Percentiles rank a stretch among this genome's conserved stretches.
These are phyloP conservation scores for Hericium erinaceus DNA, from an alignment of 768 basidiomycete genomes.

Conservation along the genomic window DNA sequence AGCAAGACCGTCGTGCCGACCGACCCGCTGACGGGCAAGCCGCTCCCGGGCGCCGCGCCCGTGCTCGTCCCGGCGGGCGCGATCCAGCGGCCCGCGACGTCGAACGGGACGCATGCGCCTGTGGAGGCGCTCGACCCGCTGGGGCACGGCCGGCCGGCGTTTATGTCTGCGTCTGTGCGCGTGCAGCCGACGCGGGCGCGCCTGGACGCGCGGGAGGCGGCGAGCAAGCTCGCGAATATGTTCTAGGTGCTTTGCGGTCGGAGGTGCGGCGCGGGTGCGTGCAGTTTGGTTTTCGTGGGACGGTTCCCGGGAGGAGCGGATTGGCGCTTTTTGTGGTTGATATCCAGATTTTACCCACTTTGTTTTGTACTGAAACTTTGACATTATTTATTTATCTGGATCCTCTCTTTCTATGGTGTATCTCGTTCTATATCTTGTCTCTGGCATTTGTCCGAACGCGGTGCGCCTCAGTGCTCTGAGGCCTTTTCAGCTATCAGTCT, in stretches of 20 bases:
- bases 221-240: constrained; percentile 87
- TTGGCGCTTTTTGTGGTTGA: too few relatives aligned
- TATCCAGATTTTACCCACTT: too few relatives aligned
- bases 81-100: constrained; percentile 8
- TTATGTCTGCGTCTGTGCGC: constrained; percentile 67
- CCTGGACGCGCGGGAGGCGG: constrained; percentile 79
- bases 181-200: constrained; percentile 62
- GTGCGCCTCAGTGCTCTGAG: too few relatives aligned
- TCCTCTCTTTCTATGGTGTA: too few relatives aligned
- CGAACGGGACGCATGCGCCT: constrained; percentile 5
- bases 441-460: too few relatives aligned
- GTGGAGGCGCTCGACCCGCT: constrained; percentile 47
- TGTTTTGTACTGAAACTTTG: too few relatives aligned
- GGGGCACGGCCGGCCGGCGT: constrained; percentile 46
- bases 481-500: too few relatives aligned
- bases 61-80: constrained; percentile 1
- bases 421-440: too few relatives aligned
- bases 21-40: constrained; percentile 13
- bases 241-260: constrained; percentile 32
- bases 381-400: too few relatives aligned
- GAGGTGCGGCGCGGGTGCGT: too few relatives aligned
- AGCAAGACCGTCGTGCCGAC: neutral
- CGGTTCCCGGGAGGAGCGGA: too few relatives aligned
- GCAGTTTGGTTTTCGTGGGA: too few relatives aligned
- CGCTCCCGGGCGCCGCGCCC: neutral